Base-by-base conservation (phyloP, 805 yeast species). In the Kockiozyma suomiensis region DNA sequence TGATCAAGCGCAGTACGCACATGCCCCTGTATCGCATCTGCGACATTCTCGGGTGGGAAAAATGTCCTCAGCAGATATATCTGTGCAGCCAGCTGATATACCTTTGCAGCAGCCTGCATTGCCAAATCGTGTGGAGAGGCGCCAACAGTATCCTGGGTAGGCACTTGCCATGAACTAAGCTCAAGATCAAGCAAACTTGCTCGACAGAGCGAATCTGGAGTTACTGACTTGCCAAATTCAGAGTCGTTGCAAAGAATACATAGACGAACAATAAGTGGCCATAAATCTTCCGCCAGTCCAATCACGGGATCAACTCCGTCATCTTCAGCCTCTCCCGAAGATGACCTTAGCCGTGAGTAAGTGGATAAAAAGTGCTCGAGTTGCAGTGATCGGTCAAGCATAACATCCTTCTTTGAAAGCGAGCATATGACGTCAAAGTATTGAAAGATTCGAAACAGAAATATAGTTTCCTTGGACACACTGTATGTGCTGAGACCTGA, bases 341-440 rank as follows among this genome's bases (percentile, higher is more conserved):
- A 15, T 21, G 40, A n/a, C 15, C 35, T 54, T 33, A 62, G 23
- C 7, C 62, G 52, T 12, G 61, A 48, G 32, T 58, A 62, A 12
- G 66, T 62, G 4, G 59, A 41, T 46, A 62, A 35, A 32, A 62
- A 62, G 23, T 60, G 62, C 26, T 56, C 57, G 19, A 62, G 55
- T 19, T 58, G 66, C 42, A 62, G 45, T 1, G 66, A 56, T 10
- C 40, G 42, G 38, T 62, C 66, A 30, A 58, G 47, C 45, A 62
- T 40, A 19, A 45, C 41, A n/a, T 46, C 58, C 19, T 41, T 37
- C 49, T 56, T 49, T 19, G 66, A 62, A 19, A 62, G 53, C 41
- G 66, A 62, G 35, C 53, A 56, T 3, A 62, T 62, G 15, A 62
- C 66, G 51, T 62, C 66, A 54, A 62, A 62, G 46, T 62, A 62